Percentiles rank a stretch among this genome's conserved stretches.
These are phyloP conservation scores for Cyberlindnera petersonii DNA, from an alignment of 805 yeast genomes.

Conservation along the genomic window DNA sequence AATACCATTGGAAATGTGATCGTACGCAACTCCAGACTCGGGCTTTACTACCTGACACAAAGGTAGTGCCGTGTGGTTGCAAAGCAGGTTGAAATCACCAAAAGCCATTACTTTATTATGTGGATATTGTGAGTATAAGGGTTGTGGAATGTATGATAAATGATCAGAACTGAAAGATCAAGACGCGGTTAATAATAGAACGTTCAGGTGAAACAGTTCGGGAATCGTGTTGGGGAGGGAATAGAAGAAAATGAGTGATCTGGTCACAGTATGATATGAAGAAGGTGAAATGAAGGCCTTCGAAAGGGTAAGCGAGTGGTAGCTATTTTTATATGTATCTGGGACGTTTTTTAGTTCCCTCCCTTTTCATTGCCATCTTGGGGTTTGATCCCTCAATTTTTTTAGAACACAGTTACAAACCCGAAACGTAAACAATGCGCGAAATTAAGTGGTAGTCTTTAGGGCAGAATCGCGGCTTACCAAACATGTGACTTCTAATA, in stretches of 20 bases:
- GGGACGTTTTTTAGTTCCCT: too few relatives aligned
- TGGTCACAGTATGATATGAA: too few relatives aligned
- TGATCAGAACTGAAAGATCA: too few relatives aligned
- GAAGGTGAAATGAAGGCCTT: too few relatives aligned
- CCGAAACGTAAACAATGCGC: conserved; percentile 16
- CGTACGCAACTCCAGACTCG: conserved; percentile 28
- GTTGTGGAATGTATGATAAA: not conserved
- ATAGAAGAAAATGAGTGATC: too few relatives aligned
- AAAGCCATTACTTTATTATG: conserved; percentile 44
- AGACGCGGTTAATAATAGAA: too few relatives aligned
- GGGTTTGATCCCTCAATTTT: too few relatives aligned
- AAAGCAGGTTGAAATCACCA: conserved; percentile 59
- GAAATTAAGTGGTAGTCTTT: not conserved
- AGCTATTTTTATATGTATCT: too few relatives aligned
- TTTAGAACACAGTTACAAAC: conserved; percentile 5
- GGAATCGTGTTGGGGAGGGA: too few relatives aligned
- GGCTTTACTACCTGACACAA: conserved; percentile 73
- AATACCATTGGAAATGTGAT: conserved; percentile 50
- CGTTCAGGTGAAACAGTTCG: too few relatives aligned
- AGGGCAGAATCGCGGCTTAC: conserved; percentile 2
- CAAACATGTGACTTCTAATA: not conserved
- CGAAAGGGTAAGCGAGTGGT: too few relatives aligned
- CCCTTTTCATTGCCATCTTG: not conserved
- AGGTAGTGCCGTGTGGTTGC: conserved; percentile 69
- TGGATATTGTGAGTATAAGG: not conserved